Percentiles rank a stretch among this genome's conserved stretches.
Evolutionary conservation across 2,329 filamentous ascomycete genomes (phyloP).

Genomic region (Grosmannia serpens): DNA sequence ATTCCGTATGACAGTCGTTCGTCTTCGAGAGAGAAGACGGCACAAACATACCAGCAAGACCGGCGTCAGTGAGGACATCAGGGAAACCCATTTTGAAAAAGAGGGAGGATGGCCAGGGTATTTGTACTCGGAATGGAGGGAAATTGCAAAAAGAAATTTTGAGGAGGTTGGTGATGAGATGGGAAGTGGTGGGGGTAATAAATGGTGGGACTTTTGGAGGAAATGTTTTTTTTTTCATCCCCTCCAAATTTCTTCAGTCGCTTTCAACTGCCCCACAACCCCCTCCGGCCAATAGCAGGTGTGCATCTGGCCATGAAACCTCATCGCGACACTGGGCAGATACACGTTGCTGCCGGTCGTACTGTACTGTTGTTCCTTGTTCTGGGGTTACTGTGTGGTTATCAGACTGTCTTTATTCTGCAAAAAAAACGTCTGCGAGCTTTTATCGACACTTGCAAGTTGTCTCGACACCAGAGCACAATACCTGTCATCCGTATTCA

Average conservation of each 20-base stretch:
- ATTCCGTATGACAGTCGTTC: not conserved
- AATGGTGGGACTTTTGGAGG: constrained; percentile 2
- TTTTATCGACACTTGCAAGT: no score
- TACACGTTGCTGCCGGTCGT: no score
- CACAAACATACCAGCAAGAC: constrained; percentile 16
- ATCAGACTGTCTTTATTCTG: no score
- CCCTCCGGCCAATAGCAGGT: not conserved
- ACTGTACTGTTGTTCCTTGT: no score
- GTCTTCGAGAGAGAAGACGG: not conserved
- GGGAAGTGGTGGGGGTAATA: constrained; percentile 6
- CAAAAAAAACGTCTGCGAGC: no score
- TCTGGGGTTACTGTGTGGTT: no score
- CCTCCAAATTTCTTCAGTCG: not conserved
- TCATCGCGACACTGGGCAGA: not conserved
- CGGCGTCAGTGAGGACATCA: constrained; percentile 18
- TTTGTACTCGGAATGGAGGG: constrained; percentile 1
- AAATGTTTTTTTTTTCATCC: constrained; percentile 7
- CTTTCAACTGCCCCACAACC: not conserved
- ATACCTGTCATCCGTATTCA: no score
- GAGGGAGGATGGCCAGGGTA: not conserved
- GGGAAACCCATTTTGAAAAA: constrained; percentile 17
- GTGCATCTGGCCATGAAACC: not conserved
- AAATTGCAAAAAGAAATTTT: constrained; percentile 5
- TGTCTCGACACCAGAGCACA: no score
- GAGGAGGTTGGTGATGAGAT: constrained; percentile 8